These are phyloP conservation scores for Backusella morwellensis DNA, from an alignment of 192 early-diverging fungal genomes.

Conservation along the genomic window DNA sequence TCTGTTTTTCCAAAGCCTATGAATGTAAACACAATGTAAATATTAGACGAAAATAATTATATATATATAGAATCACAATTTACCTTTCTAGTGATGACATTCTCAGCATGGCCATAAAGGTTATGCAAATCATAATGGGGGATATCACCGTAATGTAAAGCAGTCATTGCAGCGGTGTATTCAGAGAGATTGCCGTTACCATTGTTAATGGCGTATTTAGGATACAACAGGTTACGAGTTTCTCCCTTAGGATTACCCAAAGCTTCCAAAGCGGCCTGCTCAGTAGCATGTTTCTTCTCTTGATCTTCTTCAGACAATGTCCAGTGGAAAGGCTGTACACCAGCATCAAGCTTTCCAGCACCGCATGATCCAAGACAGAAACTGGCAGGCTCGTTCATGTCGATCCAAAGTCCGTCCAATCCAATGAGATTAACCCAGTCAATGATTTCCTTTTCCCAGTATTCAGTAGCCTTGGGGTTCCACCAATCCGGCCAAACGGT, in stretches of 20 bases:
- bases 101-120: constrained; percentile 33
- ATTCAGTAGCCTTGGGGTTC: constrained; percentile 43
- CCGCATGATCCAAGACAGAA: constrained; percentile 63
- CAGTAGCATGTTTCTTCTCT: constrained; percentile 25
- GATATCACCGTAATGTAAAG: constrained; percentile 22
- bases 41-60: neutral
- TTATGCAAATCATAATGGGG: constrained; percentile 33
- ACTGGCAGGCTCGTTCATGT: constrained; percentile 68
- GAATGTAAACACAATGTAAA: neutral
- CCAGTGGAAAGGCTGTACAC: constrained; percentile 24
- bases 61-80: neutral
- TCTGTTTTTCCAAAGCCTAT: constrained; percentile 12
- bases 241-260: constrained; percentile 14
- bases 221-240: constrained; percentile 30
- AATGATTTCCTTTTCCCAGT: constrained; percentile 49
- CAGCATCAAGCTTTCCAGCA: constrained; percentile 22
- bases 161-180: constrained; percentile 46
- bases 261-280: constrained; percentile 9
- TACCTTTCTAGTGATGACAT: constrained; percentile 20
- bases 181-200: constrained; percentile 41
- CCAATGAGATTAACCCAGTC: constrained; percentile 18
- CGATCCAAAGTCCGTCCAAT: constrained; percentile 56
- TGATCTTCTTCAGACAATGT: constrained; percentile 32
- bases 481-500: constrained; percentile 64
- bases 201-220: constrained; percentile 56